A percentile compares a stretch with the other conserved stretches of the same genome.
Conservation (phyloP, 225 moss, liverwort and hornwort genomes). For the Sphagnum tenellum region DNA sequence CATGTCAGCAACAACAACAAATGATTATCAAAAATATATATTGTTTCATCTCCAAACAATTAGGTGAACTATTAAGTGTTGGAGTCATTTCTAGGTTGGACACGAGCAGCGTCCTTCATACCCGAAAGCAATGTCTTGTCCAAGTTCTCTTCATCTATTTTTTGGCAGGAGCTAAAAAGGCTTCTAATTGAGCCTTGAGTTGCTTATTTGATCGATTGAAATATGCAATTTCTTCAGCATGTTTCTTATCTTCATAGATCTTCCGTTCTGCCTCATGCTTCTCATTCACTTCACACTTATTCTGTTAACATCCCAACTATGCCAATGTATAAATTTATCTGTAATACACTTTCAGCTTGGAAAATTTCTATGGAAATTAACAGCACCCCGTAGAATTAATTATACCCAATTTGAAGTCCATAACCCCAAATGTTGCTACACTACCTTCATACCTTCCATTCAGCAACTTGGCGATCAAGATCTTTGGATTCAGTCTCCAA, state of each 20-base stretch:
- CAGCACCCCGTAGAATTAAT: background rate
- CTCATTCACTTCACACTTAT: constrained; percentile 86
- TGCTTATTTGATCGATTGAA: constrained; percentile 91
- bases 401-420: background rate
- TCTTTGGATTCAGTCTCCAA: constrained; percentile 71
- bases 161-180: constrained; percentile 75
- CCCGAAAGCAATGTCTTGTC: no score
- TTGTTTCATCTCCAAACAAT: no score
- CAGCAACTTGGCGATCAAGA: constrained; percentile 67
- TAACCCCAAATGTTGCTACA: background rate
- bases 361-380: no score
- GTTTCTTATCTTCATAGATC: constrained; percentile 81
- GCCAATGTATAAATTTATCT: no score
- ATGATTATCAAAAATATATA: no score
- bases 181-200: constrained; percentile 86
- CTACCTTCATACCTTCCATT: constrained; percentile 68
- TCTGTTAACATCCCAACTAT: constrained; percentile 20
- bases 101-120: no score
- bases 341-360: no score
- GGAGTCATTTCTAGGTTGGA: no score
- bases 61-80: no score
- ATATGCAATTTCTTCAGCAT: constrained; percentile 74
- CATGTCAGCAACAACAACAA: no score
- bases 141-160: constrained; percentile 18
- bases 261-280: constrained; percentile 70